Evolutionary conservation across 768 basidiomycete genomes (phyloP).

Genomic region (Boletus vermiculosoides): DNA sequence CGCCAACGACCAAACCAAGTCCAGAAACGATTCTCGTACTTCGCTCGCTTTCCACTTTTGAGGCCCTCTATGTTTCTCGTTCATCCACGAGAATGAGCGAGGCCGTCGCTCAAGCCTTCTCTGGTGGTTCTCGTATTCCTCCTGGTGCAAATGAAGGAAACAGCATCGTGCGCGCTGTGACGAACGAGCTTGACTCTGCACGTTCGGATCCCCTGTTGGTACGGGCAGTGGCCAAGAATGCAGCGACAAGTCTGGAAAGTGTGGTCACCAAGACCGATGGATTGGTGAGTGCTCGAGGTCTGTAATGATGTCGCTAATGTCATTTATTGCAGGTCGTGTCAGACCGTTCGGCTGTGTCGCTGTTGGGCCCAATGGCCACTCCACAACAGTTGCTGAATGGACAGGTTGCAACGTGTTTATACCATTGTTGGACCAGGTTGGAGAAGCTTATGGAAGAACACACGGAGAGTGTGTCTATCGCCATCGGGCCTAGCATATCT

Average conservation of each 20-base stretch:
- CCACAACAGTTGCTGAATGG: constrained; percentile 78
- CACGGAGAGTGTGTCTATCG: constrained; percentile 43
- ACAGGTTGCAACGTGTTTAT: constrained; percentile 69
- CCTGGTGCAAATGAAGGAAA: constrained; percentile 77
- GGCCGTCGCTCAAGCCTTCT: constrained; percentile 69
- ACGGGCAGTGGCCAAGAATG: constrained; percentile 73
- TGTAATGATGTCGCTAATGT: background rate
- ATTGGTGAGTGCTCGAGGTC: constrained; percentile 49
- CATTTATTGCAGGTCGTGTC: constrained; percentile 51
- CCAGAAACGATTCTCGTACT: constrained; percentile 91
- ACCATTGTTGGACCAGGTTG: constrained; percentile 26
- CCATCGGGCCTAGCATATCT: constrained; percentile 55
- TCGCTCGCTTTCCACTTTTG: constrained; percentile 79
- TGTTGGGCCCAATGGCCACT: constrained; percentile 76
- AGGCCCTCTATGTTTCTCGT: constrained; percentile 84
- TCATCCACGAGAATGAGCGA: constrained; percentile 85
- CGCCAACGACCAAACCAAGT: constrained; percentile 38
- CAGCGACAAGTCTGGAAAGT: constrained; percentile 64
- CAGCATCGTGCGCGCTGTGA: constrained; percentile 70
- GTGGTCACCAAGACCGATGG: constrained; percentile 62
- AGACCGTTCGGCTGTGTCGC: constrained; percentile 68
- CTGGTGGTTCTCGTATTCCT: constrained; percentile 64
- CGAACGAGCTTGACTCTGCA: constrained; percentile 69
- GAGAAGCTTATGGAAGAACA: constrained; percentile 27
- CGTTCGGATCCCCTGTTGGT: constrained; percentile 80